Base-by-base conservation (phyloP, 306 rosid genomes). In the Morella rubra region DNA sequence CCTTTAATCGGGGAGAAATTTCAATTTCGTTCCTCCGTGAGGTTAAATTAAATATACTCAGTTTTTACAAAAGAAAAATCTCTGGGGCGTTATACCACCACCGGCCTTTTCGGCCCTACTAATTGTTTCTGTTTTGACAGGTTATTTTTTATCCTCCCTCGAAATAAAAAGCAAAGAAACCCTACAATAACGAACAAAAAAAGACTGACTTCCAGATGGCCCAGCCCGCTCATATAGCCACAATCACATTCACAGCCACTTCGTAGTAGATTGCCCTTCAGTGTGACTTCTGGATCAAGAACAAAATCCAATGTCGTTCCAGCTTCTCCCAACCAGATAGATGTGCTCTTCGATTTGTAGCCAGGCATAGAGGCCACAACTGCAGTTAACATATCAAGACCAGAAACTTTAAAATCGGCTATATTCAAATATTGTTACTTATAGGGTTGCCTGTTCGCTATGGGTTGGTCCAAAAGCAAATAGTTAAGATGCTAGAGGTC, bases 251-350 rank as follows among this genome's bases (percentile, higher is more conserved):
- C 96, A 71, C 81, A 76, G 60, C 78, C 70, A 76, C 85, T 86
- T 71, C 49, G 85, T 19, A 84, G 78, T 72, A 81, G 67, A 62
- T 76, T 76, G 65, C 87, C 88, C 73, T 79, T 72, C 76, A 67
- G 46, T 56, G 65, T 44, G 56, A 81, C 81, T 78, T 88, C 87
- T 61, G 90, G 93, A 45, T 92, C 91, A 47, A 95, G 97, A 83
- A 92, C 86, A 85, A 95, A 95, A 90, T 95, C 97, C 80, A 89
- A 77, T 3, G 94, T 82, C 81, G 72, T 75, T 11, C 89, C 87
- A 71, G 91, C 89, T 66, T 83, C 91, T 54, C 89, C 91, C 74
- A 95, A 79, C 96, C 90, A 90, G 82, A 92, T 85, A 73, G 82
- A 20, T 6, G 97, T 95, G 16, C 84, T 89, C 88, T 87, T 95